Evolutionary conservation across 2,329 filamentous ascomycete species (phyloP).

Genomic region (Grosmannia clavigera): DNA sequence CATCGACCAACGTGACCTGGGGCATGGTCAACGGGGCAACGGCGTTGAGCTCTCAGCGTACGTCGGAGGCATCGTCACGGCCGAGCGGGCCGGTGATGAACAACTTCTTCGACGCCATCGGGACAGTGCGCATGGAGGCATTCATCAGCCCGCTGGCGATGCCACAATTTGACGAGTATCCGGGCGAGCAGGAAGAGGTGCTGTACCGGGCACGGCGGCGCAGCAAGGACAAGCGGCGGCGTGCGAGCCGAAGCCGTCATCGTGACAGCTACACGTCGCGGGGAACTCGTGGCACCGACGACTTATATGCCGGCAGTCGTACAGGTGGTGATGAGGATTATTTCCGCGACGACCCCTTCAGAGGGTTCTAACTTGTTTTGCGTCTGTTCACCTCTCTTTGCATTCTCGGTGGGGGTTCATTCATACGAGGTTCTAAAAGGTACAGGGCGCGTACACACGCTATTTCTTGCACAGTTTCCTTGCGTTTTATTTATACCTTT

Average conservation of each 20-base stretch:
- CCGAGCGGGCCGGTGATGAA: conserved; percentile 23
- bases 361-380: conserved; percentile 35
- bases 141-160: conserved; percentile 60
- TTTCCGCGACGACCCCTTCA: conserved; percentile 47
- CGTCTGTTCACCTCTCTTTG: not conserved
- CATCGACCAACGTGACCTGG: conserved; percentile 28
- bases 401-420: not conserved
- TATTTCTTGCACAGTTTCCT: not conserved
- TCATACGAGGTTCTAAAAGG: not conserved
- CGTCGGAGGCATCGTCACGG: conserved; percentile 41
- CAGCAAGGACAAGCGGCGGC: conserved; percentile 42
- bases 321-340: conserved; percentile 42
- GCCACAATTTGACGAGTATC: conserved; percentile 30
- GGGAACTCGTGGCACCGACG: conserved; percentile 32
- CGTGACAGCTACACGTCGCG: conserved; percentile 38
- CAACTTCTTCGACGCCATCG: conserved; percentile 76
- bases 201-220: conserved; percentile 34
- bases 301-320: conserved; percentile 33
- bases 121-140: conserved; percentile 92
- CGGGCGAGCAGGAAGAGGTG: conserved; percentile 38
- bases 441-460: not conserved
- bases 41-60: conserved; percentile 28
- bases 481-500: not conserved
- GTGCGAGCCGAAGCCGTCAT: conserved; percentile 37
- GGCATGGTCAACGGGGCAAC: conserved; percentile 11